Evolutionary conservation across 345 rosid species (phyloP), one percentile per base, ranked within the genome.

Genomic region (Anacardium occidentale): DNA sequence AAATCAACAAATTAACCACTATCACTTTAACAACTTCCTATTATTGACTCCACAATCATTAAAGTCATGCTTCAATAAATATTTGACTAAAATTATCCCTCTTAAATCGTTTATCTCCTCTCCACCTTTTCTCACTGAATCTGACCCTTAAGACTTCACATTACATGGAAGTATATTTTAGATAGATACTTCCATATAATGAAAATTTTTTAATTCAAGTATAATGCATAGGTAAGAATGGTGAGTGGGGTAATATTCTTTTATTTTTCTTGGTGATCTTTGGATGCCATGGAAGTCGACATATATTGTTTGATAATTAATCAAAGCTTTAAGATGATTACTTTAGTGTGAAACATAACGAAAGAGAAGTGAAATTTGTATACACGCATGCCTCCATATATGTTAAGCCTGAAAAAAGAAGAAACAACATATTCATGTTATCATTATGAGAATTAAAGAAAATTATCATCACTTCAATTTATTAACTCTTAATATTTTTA

Each of bases 41-140:
- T 72, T 70, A 79, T 81, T 29, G 76, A 25, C 44, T 75, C 66
- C 63, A 83, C 73, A 79, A 77, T 81, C 71, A 81, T 84, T 77
- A 79, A 65, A 68, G 50, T 32, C 79, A 69, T 74, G 50, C 75
- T 69, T 76, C 74, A 68, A 37, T 37, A 37, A 37, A 37, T 37
- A 37, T 42, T 63, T 70, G 72, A 65, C 75, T 63, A 55, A 61
- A 42, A 68, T 29, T 71, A 68, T 74, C 75, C 68, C 54, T 54
- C 71, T 72, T 71, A 68, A 18, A 50, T 50, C 15, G 3, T 18
- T 50, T 5, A 15, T 50, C 18, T 50, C 53, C 6, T 50, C 17
- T 17, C 53, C 0, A 50, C 53, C 15, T 50, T 50, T 76, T 54
- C 50, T n/a, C 8, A 37, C 5, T 12, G 18, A 3, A 11, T 52